Evolutionary conservation across 768 basidiomycete species (phyloP), one percentile per base, ranked within the genome.

Genomic region (Boletus pseudopeckii): DNA sequence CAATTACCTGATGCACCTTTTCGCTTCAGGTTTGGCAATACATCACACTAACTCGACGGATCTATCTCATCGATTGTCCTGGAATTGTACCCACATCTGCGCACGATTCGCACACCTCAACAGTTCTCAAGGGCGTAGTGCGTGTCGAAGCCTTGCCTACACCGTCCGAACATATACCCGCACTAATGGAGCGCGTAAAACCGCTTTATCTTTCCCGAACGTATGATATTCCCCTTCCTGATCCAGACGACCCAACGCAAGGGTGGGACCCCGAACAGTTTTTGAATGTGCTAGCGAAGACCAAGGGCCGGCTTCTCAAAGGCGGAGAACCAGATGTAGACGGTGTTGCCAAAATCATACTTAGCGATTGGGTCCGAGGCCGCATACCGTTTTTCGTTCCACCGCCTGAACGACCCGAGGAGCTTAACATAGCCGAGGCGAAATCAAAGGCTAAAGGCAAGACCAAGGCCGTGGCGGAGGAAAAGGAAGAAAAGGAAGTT

Each of bases 61-160:
- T 99, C 68, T 99, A 98, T 77, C 87, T 99, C 61, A 98, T 99
- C 75, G 97, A 99, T 73, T 99, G 97, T 69, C 97, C 97, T 28
- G 97, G 97, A 45, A 91, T 98, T 71, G 97, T 98, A 2, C 96
- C 96, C 2, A 87, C 93, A 17, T 95, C 93, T 22, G 89, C 92
- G 2, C 80, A 90, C 57, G 95, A 98, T 71, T 82, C 89, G 2
- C 87, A 96, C 66, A 92, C 92, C 0, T 82, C 85, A 15, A 97
- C 86, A 5, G 97, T 98, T 22, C 81, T 99, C 54, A 99, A 99
- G 73, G 97, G 96, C 18, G 95, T 98, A 45, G 84, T 98, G 37
- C 89, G 96, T 54, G 92, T 98, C 20, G 96, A 98, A 74, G 93
- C 94, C 51, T 80, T 99, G 15, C 80, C 92, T 2, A 90, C 86